These are phyloP conservation scores for Talaromyces thailandensis DNA, from an alignment of 495 filamentous ascomycete genomes.

Conservation along the genomic window DNA sequence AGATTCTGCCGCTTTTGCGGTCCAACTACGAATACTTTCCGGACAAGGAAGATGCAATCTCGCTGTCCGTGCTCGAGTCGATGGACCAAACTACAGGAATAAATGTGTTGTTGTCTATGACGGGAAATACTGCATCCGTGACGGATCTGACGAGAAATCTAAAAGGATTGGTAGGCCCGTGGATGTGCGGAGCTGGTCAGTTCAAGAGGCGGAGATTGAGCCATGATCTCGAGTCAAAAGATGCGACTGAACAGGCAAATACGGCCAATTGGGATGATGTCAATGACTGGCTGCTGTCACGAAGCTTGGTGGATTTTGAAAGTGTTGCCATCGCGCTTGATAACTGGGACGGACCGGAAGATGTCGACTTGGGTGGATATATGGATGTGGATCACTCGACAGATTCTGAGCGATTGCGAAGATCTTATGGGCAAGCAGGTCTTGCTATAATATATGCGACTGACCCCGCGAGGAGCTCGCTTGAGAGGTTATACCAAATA, in stretches of 20 bases:
- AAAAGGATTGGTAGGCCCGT: slow-evolving; percentile 68
- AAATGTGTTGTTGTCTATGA: slow-evolving; percentile 59
- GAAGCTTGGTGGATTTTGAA: slow-evolving; percentile 38
- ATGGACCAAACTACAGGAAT: slow-evolving; percentile 53
- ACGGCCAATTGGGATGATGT: slow-evolving; percentile 63
- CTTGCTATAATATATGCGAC: slow-evolving; percentile 65
- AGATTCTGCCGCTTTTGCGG: slow-evolving; percentile 66
- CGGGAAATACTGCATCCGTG: slow-evolving; percentile 30
- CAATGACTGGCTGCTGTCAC: slow-evolving; percentile 71
- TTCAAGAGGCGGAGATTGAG: slow-evolving; percentile 34
- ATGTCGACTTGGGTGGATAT: slow-evolving; percentile 72
- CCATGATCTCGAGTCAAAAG: slow-evolving; percentile 8
- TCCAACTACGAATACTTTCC: slow-evolving; percentile 82
- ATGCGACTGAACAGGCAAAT: slow-evolving; percentile 13
- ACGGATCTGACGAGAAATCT: slow-evolving; percentile 59
- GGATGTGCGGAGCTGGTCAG: slow-evolving; percentile 64
- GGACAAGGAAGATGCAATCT: slow-evolving; percentile 40
- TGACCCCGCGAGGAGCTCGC: slow-evolving; percentile 45
- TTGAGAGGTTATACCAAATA: slow-evolving; percentile 56
- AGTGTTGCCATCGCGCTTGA: slow-evolving; percentile 51
- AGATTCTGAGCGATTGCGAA: slow-evolving; percentile 43
- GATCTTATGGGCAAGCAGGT: slow-evolving; percentile 61
- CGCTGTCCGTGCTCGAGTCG: slow-evolving; percentile 50
- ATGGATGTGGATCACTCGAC: slow-evolving; percentile 21
- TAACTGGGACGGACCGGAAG: slow-evolving; percentile 73